Evolutionary conservation across 2,329 filamentous ascomycete genomes (phyloP).

Genomic region (Huntiella decipiens): DNA sequence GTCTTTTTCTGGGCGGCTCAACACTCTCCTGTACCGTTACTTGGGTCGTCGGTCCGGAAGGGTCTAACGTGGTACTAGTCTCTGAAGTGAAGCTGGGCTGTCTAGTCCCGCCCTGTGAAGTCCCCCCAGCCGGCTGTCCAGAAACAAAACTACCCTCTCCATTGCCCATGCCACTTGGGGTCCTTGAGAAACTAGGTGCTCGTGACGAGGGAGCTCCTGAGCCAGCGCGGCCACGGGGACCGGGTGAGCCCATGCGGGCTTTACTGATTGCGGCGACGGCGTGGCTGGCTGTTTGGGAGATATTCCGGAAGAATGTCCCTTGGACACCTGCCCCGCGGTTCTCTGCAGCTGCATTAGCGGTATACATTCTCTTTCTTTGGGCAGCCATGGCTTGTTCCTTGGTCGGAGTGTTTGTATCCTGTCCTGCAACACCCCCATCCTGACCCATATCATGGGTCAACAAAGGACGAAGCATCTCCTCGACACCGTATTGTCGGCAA

Average conservation of each 20-base stretch:
- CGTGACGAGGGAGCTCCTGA: constrained; percentile 2
- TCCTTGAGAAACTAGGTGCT: constrained; percentile 50
- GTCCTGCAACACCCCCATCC: constrained; percentile 51
- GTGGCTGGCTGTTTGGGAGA: constrained; percentile 79
- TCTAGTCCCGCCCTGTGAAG: constrained; percentile 3
- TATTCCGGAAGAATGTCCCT: constrained; percentile 93
- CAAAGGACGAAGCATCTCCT: constrained; percentile 55
- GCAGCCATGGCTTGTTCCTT: constrained; percentile 99
- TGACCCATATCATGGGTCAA: constrained; percentile 66
- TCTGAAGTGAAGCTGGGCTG: constrained; percentile 71
- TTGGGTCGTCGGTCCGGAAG: too few species aligned
- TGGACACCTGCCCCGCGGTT: constrained; percentile 46
- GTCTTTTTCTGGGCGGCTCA: constrained; percentile 71
- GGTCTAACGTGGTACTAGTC: constrained; percentile 26
- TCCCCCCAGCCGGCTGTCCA: too few species aligned
- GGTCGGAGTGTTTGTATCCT: constrained; percentile 77
- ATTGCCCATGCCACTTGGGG: constrained; percentile 34
- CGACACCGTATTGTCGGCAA: constrained; percentile 61
- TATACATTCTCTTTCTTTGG: constrained; percentile 82
- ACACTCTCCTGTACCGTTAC: too few species aligned
- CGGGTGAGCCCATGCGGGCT: constrained; percentile 78
- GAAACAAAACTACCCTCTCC: too few species aligned
- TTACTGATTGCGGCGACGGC: constrained; percentile 95
- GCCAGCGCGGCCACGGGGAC: constrained; percentile 34
- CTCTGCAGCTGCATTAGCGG: constrained; percentile 41